Percentiles rank a stretch among this genome's conserved stretches.
These are phyloP conservation scores for Nemania bipapillata DNA, from an alignment of 2,329 filamentous ascomycete genomes.

Conservation along the genomic window DNA sequence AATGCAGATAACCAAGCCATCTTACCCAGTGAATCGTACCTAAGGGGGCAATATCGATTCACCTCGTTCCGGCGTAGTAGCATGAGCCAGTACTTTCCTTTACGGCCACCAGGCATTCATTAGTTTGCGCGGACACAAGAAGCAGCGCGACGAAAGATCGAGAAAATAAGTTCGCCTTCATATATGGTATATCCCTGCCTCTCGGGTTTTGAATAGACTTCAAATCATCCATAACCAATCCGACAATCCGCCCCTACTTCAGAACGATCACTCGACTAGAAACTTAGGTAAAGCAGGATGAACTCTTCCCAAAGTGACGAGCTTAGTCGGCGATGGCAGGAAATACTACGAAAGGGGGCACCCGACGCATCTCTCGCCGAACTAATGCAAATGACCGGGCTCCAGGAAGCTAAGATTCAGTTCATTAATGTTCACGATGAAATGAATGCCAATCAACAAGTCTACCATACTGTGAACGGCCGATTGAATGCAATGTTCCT, in stretches of 20 bases:
- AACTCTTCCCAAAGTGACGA: neutral
- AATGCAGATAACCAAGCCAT: too few relatives aligned
- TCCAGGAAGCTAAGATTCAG: conserved; percentile 70
- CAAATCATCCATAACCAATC: neutral
- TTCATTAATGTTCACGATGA: conserved; percentile 66
- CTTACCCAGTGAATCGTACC: too few relatives aligned
- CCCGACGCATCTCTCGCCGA: conserved; percentile 66
- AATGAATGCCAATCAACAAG: neutral
- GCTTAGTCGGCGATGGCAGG: neutral
- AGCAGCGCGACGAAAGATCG: neutral
- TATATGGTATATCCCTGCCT: neutral
- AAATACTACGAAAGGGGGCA: conserved; percentile 58
- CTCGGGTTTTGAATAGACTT: neutral
- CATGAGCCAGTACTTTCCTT: too few relatives aligned
- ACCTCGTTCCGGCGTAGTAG: too few relatives aligned
- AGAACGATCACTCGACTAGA: neutral
- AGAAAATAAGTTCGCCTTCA: neutral
- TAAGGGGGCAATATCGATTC: too few relatives aligned
- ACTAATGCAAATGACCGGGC: conserved; percentile 70
- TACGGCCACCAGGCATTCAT: neutral
- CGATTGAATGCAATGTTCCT: neutral
- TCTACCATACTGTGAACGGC: too few relatives aligned
- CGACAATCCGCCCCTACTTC: neutral
- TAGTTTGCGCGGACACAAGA: neutral
- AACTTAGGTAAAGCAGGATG: neutral